Conservation (phyloP, 2,329 filamentous ascomycete species). For the Penicillium aurantiogriseum region DNA sequence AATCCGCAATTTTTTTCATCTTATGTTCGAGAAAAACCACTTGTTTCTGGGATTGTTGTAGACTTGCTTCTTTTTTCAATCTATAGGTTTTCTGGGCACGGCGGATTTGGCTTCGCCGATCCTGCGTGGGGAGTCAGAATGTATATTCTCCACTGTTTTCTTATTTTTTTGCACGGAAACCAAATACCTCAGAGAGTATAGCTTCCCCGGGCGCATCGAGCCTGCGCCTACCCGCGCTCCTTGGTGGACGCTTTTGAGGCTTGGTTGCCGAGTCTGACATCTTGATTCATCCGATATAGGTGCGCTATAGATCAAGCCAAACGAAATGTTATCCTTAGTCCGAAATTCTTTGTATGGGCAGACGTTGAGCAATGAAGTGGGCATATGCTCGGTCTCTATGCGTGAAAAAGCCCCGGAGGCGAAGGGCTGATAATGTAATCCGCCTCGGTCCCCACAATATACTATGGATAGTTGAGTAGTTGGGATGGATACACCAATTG, state of each 20-base stretch:
- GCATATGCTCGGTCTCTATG: too few species aligned
- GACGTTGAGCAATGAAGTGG: not conserved
- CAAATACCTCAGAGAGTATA: not conserved
- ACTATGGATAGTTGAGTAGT: not conserved
- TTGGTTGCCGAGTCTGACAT: not conserved
- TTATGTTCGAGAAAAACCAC: not conserved
- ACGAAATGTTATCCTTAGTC: not conserved
- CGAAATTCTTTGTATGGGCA: not conserved
- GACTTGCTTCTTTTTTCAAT: constrained; percentile 1
- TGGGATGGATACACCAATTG: not conserved
- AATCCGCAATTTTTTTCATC: not conserved
- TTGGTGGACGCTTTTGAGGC: not conserved
- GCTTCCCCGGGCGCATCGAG: constrained; percentile 1
- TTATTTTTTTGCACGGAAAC: not conserved
- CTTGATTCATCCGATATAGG: not conserved
- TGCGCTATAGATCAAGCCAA: not conserved
- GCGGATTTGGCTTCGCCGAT: constrained; percentile 4
- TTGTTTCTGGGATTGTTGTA: not conserved
- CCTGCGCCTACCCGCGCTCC: not conserved
- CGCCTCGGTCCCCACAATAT: not conserved
- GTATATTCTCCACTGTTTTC: not conserved
- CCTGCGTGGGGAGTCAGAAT: not conserved
- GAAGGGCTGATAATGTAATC: not conserved
- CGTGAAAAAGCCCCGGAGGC: not conserved
- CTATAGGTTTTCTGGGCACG: constrained; percentile 2